Base-by-base conservation (phyloP, 768 basidiomycete genomes). In the Naganishia vishniacii region DNA sequence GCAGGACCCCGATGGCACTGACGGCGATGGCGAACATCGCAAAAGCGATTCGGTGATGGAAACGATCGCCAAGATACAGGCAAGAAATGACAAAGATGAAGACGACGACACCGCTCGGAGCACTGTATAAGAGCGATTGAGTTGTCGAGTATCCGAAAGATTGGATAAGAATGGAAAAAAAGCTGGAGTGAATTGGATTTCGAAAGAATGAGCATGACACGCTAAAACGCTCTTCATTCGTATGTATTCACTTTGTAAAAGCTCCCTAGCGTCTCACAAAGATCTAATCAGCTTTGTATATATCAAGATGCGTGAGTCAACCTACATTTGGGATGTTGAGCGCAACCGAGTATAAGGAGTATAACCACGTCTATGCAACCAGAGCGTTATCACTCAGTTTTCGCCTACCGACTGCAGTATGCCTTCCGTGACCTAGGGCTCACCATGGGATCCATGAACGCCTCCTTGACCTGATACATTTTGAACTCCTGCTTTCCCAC, bases 151-250 rank as follows among this genome's bases (percentile, higher is more conserved):
- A 67, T 0, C 66, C 66, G 34, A 67, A 56, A 15, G 41, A 37
- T 11, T 44, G n/a, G 59, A 67, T 67, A 32, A 67, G 42, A 58
- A 64, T 64, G 1, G 44, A 40, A 34, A 67, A 67, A 42, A 67
- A 67, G 9, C 61, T 62, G 34, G 8, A 42, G 12, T 13, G 18
- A 20, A 28, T 48, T 8, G 42, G 26, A 60, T 12, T 23, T 60
- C 18, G 41, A 20, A 26, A 25, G 15, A 20, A 40, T 41, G 20
- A n/a, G 12, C 4, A 42, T 15, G 37, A 12, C 42, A 11, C 9
- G 42, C 37, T 32, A 42, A 26, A 5, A 6, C 31, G 47, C 46
- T 4, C 26, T n/a, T n/a, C n/a, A n/a, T n/a, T n/a, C 45, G 6
- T 29, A 25, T 51, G 9, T 9, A 49, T 16, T 29, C 18, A 51